Conservation (phyloP, 805 yeast species). For the Starmera pachycereana region DNA sequence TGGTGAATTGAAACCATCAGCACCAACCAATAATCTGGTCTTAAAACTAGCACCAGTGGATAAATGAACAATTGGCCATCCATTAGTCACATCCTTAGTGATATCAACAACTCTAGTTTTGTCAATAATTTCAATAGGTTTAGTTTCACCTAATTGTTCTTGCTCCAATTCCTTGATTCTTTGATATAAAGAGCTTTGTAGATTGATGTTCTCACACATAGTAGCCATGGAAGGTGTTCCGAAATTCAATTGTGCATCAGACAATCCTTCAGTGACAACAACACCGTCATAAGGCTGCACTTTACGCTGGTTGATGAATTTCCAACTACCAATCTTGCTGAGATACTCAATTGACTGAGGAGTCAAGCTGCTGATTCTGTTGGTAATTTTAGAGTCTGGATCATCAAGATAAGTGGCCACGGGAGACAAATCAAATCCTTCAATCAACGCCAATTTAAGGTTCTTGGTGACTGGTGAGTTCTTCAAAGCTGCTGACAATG, state of each 20-base stretch:
- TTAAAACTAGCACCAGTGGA: constrained; percentile 53
- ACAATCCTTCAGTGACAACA: constrained; percentile 76
- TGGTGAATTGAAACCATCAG: constrained; percentile 94
- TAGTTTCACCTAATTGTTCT: constrained; percentile 12
- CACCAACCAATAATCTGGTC: constrained; percentile 80
- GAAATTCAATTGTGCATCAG: constrained; percentile 61
- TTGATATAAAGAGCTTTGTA: constrained; percentile 63
- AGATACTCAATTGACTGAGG: constrained; percentile 67
- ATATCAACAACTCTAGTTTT: constrained; percentile 59
- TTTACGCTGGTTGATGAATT: constrained; percentile 55
- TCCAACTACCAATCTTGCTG: constrained; percentile 68
- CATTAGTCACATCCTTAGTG: constrained; percentile 24
- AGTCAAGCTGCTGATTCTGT: constrained; percentile 79
- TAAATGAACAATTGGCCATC: constrained; percentile 73
- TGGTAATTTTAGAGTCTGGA: constrained; percentile 45
- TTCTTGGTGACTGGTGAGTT: constrained; percentile 50
- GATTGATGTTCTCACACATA: constrained; percentile 82
- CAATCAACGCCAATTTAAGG: constrained; percentile 60
- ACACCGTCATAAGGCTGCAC: constrained; percentile 73
- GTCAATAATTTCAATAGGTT: constrained; percentile 39
- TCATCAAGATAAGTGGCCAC: constrained; percentile 31
- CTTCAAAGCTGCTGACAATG: constrained; percentile 74
- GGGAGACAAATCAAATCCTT: constrained; percentile 50
- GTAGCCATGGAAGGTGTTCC: constrained; percentile 59
- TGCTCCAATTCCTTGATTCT: constrained; percentile 35